Evolutionary conservation across 257 asterid species (phyloP), one percentile per base, ranked within the genome.

Genomic region (Rauvolfia tetraphylla): DNA sequence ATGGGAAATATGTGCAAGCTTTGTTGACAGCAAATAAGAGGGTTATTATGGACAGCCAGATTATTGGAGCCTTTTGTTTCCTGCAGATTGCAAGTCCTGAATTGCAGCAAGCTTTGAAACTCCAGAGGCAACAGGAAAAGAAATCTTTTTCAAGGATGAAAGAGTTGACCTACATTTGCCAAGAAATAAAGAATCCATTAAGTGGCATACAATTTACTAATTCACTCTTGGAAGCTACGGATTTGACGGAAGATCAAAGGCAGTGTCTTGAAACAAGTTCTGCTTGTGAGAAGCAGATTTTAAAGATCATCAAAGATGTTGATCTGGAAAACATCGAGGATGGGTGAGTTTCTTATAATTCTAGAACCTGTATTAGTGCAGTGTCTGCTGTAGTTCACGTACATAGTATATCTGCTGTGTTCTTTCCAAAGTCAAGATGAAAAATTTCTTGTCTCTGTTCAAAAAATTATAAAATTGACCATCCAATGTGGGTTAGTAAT

Each of bases 11-110:
- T 59, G 90, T 93, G 76, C 93, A 90, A 75, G 90, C 97, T 39
- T 84, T 91, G 57, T 71, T 93, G 87, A 90, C 96, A 7, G 96
- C 98, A 51, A 91, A 87, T 82, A 93, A 89, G 88, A 86, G 97
- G 89, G 83, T 88, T 31, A 90, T 89, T 68, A 81, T 90, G 85
- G 93, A 92, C 6, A 94, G 96, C 2, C 86, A 88, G 81, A 61
- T 88, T 74, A 83, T 85, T 70, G 98, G 98, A 79, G 98, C 97
- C 57, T 93, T 90, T 83, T 93, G 97, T 81, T 93, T 93, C 83
- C 77, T 93, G 87, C 97, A 93, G 90, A 87, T 86, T 79, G 94
- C 92, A 6, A 86, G 91, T 63, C 90, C 94, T 38, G 96, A 91
- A 75, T 42, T 90, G 85, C 97, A 90, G 82, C 87, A 88, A 71